Conservation (phyloP, 2,329 filamentous ascomycete genomes). For the Penicillium thymicola region DNA sequence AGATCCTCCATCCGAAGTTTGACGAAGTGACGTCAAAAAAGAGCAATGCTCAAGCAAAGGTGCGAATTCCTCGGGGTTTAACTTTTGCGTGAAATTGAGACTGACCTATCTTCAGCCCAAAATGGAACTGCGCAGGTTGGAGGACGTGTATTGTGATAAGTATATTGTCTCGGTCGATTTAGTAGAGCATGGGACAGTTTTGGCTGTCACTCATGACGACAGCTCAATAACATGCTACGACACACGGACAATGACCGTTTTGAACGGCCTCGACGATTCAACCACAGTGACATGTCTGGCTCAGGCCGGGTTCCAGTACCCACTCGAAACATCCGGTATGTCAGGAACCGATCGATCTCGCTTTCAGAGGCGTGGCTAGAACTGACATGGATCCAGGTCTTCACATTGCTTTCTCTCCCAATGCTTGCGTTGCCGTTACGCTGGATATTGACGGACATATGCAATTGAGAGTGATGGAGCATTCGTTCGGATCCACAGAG, state of each 20-base stretch:
- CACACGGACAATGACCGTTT: slow-evolving; percentile 66
- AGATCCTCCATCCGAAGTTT: slow-evolving; percentile 70
- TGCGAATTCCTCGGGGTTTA: slow-evolving; percentile 14
- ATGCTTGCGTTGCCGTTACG: slow-evolving; percentile 39
- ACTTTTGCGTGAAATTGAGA: slow-evolving; percentile 7
- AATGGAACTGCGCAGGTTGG: slow-evolving; percentile 59
- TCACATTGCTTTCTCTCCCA: slow-evolving; percentile 45
- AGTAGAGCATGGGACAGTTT: slow-evolving; percentile 66
- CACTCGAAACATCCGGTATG: slow-evolving; percentile 63
- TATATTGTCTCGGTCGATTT: slow-evolving; percentile 66
- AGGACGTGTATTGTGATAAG: slow-evolving; percentile 67
- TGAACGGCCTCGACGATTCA: slow-evolving; percentile 63
- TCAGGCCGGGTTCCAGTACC: slow-evolving; percentile 74
- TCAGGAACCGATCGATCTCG: background rate
- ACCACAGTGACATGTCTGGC: slow-evolving; percentile 66
- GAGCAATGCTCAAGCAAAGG: slow-evolving; percentile 48
- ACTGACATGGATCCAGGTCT: slow-evolving; percentile 29
- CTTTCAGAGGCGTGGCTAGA: background rate
- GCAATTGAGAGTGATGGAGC: slow-evolving; percentile 39
- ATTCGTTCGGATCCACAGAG: slow-evolving; percentile 38
- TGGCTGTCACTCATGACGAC: slow-evolving; percentile 74
- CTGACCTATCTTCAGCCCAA: slow-evolving; percentile 38
- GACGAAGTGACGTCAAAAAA: slow-evolving; percentile 69
- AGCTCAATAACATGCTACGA: slow-evolving; percentile 79
- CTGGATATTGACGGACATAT: slow-evolving; percentile 40